Evolutionary conservation across 2,329 filamentous ascomycete genomes (phyloP).

Genomic region (Coniochaeta prunicola): DNA sequence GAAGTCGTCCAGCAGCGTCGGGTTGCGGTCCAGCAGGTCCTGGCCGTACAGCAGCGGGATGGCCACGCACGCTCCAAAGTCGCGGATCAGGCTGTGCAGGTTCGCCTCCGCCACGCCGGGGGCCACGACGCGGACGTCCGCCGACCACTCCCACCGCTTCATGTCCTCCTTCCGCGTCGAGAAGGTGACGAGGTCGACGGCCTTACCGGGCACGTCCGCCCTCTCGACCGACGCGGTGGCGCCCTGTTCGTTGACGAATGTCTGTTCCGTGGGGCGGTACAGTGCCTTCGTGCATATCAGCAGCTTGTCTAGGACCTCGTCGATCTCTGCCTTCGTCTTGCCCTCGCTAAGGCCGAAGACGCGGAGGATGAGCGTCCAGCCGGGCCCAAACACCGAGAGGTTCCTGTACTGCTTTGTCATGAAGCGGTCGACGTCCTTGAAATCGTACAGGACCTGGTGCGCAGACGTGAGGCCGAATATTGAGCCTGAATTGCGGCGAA

Average conservation of each 20-base stretch:
- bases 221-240: slow-evolving; percentile 6
- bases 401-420: slow-evolving; percentile 5
- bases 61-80: slow-evolving; percentile 10
- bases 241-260: slow-evolving; percentile 8
- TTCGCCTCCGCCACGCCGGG: slow-evolving; percentile 6
- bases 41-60: slow-evolving; percentile 9
- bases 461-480: slow-evolving; percentile 15
- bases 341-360: slow-evolving; percentile 8
- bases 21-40: slow-evolving; percentile 9
- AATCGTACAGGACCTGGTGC: slow-evolving; percentile 17
- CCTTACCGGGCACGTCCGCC: slow-evolving; percentile 3
- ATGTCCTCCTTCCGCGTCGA: background rate
- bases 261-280: slow-evolving; percentile 4
- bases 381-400: background rate
- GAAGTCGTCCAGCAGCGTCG: slow-evolving; percentile 8
- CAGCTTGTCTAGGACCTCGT: background rate
- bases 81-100: slow-evolving; percentile 7
- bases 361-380: slow-evolving; percentile 5
- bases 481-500: background rate
- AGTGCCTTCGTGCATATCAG: background rate
- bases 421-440: slow-evolving; percentile 8
- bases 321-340: background rate
- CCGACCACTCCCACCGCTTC: slow-evolving; percentile 9
- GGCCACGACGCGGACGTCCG: slow-evolving; percentile 3
- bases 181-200: slow-evolving; percentile 7